Conservation (phyloP, 164 flowering plant genomes). For the Taxillus chinensis region DNA sequence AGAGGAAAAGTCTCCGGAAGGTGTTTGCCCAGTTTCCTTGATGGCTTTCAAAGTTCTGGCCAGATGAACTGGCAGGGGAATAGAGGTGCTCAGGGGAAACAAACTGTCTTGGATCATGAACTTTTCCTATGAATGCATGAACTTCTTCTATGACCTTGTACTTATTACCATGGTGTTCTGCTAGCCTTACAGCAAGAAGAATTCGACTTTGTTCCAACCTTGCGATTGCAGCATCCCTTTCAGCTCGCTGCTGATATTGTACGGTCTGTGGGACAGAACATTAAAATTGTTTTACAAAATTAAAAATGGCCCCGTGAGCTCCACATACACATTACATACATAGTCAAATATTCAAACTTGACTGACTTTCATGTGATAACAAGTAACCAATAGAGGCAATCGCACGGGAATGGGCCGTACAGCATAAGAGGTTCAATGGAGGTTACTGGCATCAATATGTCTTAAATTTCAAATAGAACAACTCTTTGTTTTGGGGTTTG, state of each 20-base stretch:
- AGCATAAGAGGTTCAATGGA: no score
- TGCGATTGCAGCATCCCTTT: slow-evolving; percentile 89
- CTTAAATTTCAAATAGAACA: no score
- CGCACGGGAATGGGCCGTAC: no score
- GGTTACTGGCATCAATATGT: no score
- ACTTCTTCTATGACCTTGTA: slow-evolving; percentile 92
- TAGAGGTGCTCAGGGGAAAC: slow-evolving; percentile 48
- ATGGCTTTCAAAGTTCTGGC: slow-evolving; percentile 13
- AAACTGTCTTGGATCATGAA: slow-evolving; percentile 35
- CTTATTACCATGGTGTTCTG: slow-evolving; percentile 86
- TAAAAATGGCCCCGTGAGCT: background rate
- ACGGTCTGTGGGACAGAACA: slow-evolving; percentile 44
- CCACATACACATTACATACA: no score
- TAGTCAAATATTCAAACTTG: no score
- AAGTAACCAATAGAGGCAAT: no score
- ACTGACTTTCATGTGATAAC: no score
- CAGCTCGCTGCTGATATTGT: slow-evolving; percentile 73
- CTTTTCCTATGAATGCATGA: slow-evolving; percentile 72
- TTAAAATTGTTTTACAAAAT: background rate
- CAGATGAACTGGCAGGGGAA: slow-evolving; percentile 27
- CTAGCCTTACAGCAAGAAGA: slow-evolving; percentile 75
- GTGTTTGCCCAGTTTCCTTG: slow-evolving; percentile 33
- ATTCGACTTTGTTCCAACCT: slow-evolving; percentile 84
- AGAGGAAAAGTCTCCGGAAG: slow-evolving; percentile 37
- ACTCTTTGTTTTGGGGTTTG: no score